Evolutionary conservation across 2,329 filamentous ascomycete genomes (phyloP), one percentile per base, ranked within the genome.

Genomic region (Diatrype stigma): DNA sequence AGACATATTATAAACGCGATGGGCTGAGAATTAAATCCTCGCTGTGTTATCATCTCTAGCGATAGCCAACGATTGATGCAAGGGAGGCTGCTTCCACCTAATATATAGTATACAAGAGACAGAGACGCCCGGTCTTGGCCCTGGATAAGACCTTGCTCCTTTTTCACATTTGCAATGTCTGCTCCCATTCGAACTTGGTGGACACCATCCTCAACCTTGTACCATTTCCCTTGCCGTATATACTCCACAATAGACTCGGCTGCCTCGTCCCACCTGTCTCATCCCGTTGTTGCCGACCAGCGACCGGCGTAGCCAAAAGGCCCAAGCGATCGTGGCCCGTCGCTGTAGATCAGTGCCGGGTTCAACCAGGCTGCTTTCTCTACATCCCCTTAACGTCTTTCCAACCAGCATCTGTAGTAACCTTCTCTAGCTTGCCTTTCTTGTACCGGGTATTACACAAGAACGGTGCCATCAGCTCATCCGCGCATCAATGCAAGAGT

Each of bases 261-360:
- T 6, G 42, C 46, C 42, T 51, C 49, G 14, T 56, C 51, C 53
- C 48, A 53, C 30, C 21, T 50, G 42, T 56, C 49, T 54, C 46
- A 32, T 54, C 49, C 19, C 37, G 32, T 34, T 52, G 42, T 44
- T 48, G 12, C 49, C 49, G 48, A 22, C 49, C 51, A 5, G 51
- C 51, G 19, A 37, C 54, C 12, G 51, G 47, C 34, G 19, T 51
- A 14, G 51, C 49, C 3, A 56, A 34, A 51, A 51, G 28, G 37
- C 51, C 53, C 51, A 53, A 30, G 49, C 46, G n/a, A 52, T 51
- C 6, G 34, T 53, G n/a, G 44, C 46, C 53, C 51, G 53, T n/a
- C 46, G 53, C 45, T 47, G 45, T 12, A 50, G 46, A 37, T 53
- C 48, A 10, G 42, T 6, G 5, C 45, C 12, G 48, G 38, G 45